Base-by-base conservation (phyloP, 2,329 filamentous ascomycete species). In the Ilyonectria destructans region DNA sequence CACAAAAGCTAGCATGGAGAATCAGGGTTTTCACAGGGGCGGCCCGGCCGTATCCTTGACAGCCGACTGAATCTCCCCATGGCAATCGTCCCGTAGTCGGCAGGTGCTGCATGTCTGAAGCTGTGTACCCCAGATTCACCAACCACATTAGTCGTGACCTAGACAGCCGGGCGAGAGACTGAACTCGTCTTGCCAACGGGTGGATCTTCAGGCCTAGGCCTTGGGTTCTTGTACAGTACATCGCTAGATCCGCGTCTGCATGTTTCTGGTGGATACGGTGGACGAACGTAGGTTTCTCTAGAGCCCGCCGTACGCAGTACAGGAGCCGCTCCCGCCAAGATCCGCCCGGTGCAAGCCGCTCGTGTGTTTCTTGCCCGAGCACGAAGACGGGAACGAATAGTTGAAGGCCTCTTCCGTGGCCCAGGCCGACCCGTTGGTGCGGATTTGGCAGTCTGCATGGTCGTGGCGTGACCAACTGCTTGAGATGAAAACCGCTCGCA, bases 391-490 rank as follows among this genome's bases (percentile, higher is more conserved):
- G 19, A 69, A 58, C 71, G 67, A 74, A 72, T 72, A 65, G 58
- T 52, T 46, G 35, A 54, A 45, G 43, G 26, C 57, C 62, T 57
- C 40, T 31, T 43, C 52, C 57, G 33, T 46, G 12, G 46, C 17
- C 19, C 26, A 49, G 52, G 37, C 55, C 61, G 48, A 64, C 62
- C 61, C 64, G 58, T 66, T 69, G 69, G 63, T 62, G 62, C 62
- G 31, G 62, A 60, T 35, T 65, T 45, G 40, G 52, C 48, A 49
- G 61, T 51, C 57, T 70, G 71, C 71, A 75, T 71, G 67, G 60
- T 58, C 69, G 72, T 75, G 71, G 65, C 62, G 61, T 75, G 72
- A 75, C 67, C 35, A 62, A 58, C 45, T 62, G 52, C 58, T 62
- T 21, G 57, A 66, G 21, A 46, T 56, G 48, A 57, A 63, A 55